phyloP scores from a whole-genome alignment of 2,329 filamentous ascomycete species.

The Aspergillus alliaceus region DNA sequence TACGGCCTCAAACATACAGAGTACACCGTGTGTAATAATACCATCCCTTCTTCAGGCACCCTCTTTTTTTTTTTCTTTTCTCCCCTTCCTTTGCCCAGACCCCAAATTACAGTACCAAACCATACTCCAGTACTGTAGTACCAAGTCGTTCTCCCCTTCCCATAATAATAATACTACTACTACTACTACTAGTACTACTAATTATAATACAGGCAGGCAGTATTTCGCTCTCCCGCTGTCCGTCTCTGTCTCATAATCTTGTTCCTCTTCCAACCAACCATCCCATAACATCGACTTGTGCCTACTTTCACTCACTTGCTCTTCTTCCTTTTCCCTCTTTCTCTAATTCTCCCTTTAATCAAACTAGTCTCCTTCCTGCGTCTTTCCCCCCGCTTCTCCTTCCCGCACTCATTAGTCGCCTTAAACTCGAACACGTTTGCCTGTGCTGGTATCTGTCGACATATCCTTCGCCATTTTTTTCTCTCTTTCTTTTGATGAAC shows the following conservation, averaged over 20 bases:
- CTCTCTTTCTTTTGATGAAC: constrained; percentile 14
- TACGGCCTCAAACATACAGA: neutral
- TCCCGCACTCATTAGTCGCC: neutral
- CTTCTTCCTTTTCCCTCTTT: neutral
- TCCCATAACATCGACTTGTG: neutral
- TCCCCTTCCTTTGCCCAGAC: neutral
- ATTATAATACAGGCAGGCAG: too few relatives aligned
- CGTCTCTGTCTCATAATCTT: neutral
- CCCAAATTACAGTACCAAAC: neutral
- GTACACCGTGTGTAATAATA: neutral
- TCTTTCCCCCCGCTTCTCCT: constrained; percentile 1
- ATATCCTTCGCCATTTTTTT: constrained; percentile 1
- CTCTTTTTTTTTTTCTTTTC: neutral
- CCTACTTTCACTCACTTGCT: neutral
- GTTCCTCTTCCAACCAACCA: neutral
- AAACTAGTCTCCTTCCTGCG: neutral
- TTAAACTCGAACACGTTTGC: neutral
- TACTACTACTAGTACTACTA: too few relatives aligned
- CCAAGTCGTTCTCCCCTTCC: neutral
- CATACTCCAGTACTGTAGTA: too few relatives aligned
- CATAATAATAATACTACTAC: neutral
- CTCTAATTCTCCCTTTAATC: constrained; percentile 6
- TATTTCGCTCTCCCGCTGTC: constrained; percentile 3
- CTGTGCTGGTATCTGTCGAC: neutral
- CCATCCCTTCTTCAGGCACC: neutral